phyloP scores from a whole-genome alignment of 2,329 filamentous ascomycete genomes.

The Alternaria hordeiaustralica region DNA sequence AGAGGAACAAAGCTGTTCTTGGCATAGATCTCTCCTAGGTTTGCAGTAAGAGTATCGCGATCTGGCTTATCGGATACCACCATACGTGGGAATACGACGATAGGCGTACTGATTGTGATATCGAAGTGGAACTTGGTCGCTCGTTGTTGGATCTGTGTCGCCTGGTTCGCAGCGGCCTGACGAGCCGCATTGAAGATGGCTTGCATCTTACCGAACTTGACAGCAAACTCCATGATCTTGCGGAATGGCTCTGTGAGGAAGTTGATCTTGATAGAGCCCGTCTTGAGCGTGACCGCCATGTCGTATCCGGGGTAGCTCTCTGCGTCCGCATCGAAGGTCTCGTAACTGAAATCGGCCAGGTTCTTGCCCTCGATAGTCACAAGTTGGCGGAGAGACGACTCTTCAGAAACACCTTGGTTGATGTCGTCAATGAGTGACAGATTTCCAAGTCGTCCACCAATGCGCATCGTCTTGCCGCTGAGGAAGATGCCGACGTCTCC shows the following conservation, averaged over 20 bases:
- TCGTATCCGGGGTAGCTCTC: slow-evolving; percentile 92
- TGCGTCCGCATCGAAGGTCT: slow-evolving; percentile 83
- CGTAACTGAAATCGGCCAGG: slow-evolving; percentile 94
- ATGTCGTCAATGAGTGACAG: slow-evolving; percentile 91
- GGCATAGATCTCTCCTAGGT: slow-evolving; percentile 95
- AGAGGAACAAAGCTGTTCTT: slow-evolving; percentile 90
- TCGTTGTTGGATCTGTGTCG: slow-evolving; percentile 89
- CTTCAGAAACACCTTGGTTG: slow-evolving; percentile 82
- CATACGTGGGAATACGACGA: slow-evolving; percentile 88
- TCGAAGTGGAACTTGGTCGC: slow-evolving; percentile 93
- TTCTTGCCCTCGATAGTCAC: slow-evolving; percentile 96
- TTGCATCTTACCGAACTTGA: slow-evolving; percentile 99
- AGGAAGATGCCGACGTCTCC: slow-evolving; percentile 91
- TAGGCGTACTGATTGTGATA: slow-evolving; percentile 90
- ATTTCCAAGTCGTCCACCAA: slow-evolving; percentile 86
- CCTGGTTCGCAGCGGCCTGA: slow-evolving; percentile 91
- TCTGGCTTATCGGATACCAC: slow-evolving; percentile 72
- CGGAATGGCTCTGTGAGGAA: slow-evolving; percentile 97
- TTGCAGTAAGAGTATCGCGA: slow-evolving; percentile 86
- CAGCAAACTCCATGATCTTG: slow-evolving; percentile 96
- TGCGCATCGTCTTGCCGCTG: slow-evolving; percentile 82
- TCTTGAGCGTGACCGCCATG: slow-evolving; percentile 85
- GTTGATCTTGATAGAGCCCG: slow-evolving; percentile 95
- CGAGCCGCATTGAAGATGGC: slow-evolving; percentile 97
- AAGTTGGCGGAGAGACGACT: slow-evolving; percentile 82